Base-by-base conservation (phyloP, 768 basidiomycete genomes). In the Sporobolomyces pararoseus region DNA sequence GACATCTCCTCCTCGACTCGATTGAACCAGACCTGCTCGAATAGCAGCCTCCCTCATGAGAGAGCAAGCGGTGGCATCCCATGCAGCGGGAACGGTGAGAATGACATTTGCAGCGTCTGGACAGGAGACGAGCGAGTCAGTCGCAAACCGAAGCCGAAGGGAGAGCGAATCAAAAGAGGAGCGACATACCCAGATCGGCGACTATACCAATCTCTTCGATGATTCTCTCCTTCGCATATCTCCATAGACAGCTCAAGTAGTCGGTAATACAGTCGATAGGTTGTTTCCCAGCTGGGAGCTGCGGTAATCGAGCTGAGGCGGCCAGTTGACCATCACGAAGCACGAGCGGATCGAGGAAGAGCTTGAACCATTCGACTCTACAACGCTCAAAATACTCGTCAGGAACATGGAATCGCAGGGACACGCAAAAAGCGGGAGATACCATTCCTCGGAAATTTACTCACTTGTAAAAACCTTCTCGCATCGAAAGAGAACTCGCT, bases 31-130 rank as follows among this genome's bases (percentile, higher is more conserved):
- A 0, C 88, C 88, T 4, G 90, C 91, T 29, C 82, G 81, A 68
- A 93, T 88, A 16, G 91, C 90, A 44, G 89, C 89, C 53, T 87
- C 87, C 27, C 91, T 84, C 91, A 92, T 92, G 74, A 91, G 83
- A 69, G 87, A 87, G 75, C 89, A 90, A 0, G 89, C 90, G 70
- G 83, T 86, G 1, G 88, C 89, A 77, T 93, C 91, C 91, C 91
- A 93, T n/a, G 91, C 91, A 12, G 91, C 91, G 60, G 91, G 91
- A 10, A 91, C 90, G 4, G 89, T 91, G 63, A 93, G 80, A 83
- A 88, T 87, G 12, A 92, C 89, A 74, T 90, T 88, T 63, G 89
- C 90, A 44, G 87, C 83, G 78, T 89, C 91, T 91, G 74, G 50
- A 19, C 54, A 32, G 2, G 50, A 29, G 2, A 37, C 14, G 7